These are phyloP conservation scores for Emmonsia crescens DNA, from an alignment of 2,329 filamentous ascomycete species.

Conservation along the genomic window DNA sequence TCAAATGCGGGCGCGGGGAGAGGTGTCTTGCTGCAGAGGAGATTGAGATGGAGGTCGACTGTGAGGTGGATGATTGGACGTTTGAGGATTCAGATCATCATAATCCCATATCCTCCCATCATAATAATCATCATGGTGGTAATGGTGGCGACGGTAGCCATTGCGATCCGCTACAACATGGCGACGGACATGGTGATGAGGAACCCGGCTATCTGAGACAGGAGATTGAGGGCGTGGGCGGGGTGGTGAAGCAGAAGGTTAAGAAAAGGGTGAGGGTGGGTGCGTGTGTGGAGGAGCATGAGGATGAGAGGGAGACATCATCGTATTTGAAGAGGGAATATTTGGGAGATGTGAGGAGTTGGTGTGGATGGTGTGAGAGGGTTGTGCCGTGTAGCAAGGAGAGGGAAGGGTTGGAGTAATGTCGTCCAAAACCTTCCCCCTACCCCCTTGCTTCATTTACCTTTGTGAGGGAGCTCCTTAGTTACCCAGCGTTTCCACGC, in stretches of 20 bases:
- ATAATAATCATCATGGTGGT: background rate
- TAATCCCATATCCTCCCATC: conserved; percentile 9
- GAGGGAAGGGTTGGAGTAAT: background rate
- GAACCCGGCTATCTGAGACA: conserved; percentile 67
- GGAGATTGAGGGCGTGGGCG: conserved; percentile 85
- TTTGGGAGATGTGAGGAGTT: conserved; percentile 58
- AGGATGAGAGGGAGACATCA: conserved; percentile 59
- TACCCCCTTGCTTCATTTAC: background rate
- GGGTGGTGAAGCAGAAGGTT: conserved; percentile 76
- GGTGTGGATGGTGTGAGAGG: conserved; percentile 86
- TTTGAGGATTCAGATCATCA: conserved; percentile 31
- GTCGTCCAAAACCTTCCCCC: background rate
- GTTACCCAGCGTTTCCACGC: background rate
- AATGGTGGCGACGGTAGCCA: background rate
- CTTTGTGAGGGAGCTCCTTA: background rate
- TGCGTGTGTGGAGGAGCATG: conserved; percentile 73
- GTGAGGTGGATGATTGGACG: conserved; percentile 63
- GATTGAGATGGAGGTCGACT: conserved; percentile 75
- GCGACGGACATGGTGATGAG: conserved; percentile 25
- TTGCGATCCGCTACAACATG: conserved; percentile 2
- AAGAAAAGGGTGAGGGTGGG: conserved; percentile 73
- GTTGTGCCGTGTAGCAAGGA: conserved; percentile 54
- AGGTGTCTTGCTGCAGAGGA: conserved; percentile 65
- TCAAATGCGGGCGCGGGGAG: conserved; percentile 72
- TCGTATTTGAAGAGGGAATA: conserved; percentile 61